Base-by-base conservation (phyloP, 768 basidiomycete genomes). In the Suillus brevipes region DNA sequence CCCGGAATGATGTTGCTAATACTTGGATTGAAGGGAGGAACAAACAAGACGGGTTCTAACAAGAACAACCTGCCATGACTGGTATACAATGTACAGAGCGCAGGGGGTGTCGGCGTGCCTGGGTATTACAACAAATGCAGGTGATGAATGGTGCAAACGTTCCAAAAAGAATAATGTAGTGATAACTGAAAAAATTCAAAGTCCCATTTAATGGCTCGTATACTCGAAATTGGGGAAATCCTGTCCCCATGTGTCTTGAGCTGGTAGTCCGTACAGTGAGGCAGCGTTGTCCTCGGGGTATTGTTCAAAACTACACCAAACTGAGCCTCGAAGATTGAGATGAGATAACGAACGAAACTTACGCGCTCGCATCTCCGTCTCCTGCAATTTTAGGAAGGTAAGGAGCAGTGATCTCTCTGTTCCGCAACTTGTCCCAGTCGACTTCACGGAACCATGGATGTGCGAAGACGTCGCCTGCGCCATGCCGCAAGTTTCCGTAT, bases 281-380 rank as follows among this genome's bases (percentile, higher is more conserved):
- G 85, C 78, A 0, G 80, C 87, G 71, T 89, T 85, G 69, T 90
- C 91, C 73, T 93, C 92, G 1, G 91, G 89, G 70, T 93, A 93
- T 56, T 79, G 81, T 69, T 93, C 92, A 68, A 93, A 94, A 25
- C 91, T 93, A 69, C 12, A 38, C 31, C 14, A 52, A 18, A 9
- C 42, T 59, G 3, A 59, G 47, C 49, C 16, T 23, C 9, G 57
- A 61, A 53, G 64, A 38, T 42, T 28, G 20, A 68, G 60, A 71
- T 63, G 58, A 70, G 42, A 62, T 37, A 64, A 20, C 14, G 60
- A 64, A 45, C 47, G 28, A 37, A 13, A 86, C 91, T 77, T 74
- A 93, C 91, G 91, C 91, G 87, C 92, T 95, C 6, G 97, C 92
- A 77, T 99, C 97, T 1, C 97, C 97, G 13, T 98, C 97, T 10